Evolutionary conservation across 306 rosid species (phyloP), one percentile per base, ranked within the genome.

Genomic region (Glycyrrhiza uralensis): DNA sequence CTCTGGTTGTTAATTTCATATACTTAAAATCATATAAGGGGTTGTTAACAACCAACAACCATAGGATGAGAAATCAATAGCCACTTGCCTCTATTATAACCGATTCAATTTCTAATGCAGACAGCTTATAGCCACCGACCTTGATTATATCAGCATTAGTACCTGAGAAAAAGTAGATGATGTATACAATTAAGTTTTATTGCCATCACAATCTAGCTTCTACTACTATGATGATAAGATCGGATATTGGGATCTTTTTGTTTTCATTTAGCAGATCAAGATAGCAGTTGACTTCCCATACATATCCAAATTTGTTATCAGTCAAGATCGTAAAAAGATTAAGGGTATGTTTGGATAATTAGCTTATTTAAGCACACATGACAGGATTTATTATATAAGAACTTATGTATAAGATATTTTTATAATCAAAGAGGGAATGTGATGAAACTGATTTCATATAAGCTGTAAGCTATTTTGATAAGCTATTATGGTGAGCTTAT

Each of bases 21-120:
- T 9, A 29, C 55, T 28, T 70, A 24, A 62, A 42, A 7, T 51
- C 55, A 46, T 46, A 28, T 60, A 19, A 14, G 47, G 56, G 10
- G 6, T 41, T 33, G 61, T 26, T 66, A 42, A 32, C 23, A 24
- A 45, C 15, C 11, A 19, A 17, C 18, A 32, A 70, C 42, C 38
- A 23, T 4, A 32, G 63, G 55, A 74, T 42, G 72, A 62, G 47
- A 10, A 41, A 66, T 51, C n/a, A 15, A 58, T 26, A 65, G 63
- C 55, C 39, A 76, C 78, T 78, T 79, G 82, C 98, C 97, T 91
- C 85, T 74, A 87, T 42, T 38, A 94, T 77, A 57, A 86, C 84
- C n/a, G 97, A 94, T 81, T 94, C 98, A 14, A 91, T 94, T 82
- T 94, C 97, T 79, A 94, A 78, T 8, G 96, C 97, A 44, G 97